Conservation (phyloP, 345 rosid species). For the Citrus australasica region DNA sequence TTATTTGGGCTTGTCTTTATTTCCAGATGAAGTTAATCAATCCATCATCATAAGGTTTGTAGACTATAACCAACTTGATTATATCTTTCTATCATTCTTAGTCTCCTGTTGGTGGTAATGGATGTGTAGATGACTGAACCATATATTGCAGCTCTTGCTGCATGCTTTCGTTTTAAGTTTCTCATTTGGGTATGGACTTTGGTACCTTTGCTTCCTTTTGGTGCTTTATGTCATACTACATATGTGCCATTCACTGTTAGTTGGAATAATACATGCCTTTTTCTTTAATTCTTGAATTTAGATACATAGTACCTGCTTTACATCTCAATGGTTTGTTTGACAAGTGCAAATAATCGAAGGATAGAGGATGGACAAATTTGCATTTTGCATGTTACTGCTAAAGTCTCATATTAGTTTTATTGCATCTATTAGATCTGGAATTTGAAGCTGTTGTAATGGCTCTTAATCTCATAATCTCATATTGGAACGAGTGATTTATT, state of each 20-base stretch:
- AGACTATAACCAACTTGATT: background rate
- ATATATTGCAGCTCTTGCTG: background rate
- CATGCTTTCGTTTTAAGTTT: background rate
- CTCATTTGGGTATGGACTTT: background rate
- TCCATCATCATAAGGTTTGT: constrained; percentile 98
- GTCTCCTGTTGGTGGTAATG: background rate
- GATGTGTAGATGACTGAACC: background rate
- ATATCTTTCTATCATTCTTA: background rate
- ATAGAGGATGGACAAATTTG: background rate
- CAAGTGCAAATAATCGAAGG: background rate
- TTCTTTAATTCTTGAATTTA: too few species aligned
- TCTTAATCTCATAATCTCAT: background rate
- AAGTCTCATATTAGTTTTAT: background rate
- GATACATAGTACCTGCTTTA: background rate
- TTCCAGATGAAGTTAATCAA: constrained; percentile 97
- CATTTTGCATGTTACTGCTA: background rate
- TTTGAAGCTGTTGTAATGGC: background rate
- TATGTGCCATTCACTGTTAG: background rate
- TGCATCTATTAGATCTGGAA: background rate
- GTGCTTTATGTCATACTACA: background rate
- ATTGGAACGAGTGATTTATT: too few species aligned
- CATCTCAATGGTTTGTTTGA: background rate
- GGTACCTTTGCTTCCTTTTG: background rate
- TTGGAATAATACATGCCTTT: background rate
- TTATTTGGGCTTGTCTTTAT: constrained; percentile 28